Conservation (phyloP, 2,329 filamentous ascomycete genomes). For the Hypoxylon rubiginosum region DNA sequence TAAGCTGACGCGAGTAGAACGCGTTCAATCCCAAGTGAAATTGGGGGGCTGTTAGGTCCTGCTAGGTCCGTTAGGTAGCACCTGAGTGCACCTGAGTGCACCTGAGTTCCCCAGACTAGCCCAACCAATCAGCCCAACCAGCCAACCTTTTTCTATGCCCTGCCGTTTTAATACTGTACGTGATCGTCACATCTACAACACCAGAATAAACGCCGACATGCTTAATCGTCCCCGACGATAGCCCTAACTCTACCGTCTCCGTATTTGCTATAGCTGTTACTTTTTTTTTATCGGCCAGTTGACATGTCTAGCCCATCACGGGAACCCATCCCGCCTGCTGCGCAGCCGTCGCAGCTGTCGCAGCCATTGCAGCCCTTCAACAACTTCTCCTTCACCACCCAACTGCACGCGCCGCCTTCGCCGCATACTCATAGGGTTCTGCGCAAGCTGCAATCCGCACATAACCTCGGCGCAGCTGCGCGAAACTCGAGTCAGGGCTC, state of each 20-base stretch:
- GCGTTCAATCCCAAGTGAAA: conserved; percentile 20
- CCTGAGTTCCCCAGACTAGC: conserved; percentile 3
- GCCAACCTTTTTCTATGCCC: conserved; percentile 36
- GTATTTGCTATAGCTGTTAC: conserved; percentile 9
- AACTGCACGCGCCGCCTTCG: conserved; percentile 69
- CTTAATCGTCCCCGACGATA: conserved; percentile 26
- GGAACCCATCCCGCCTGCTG: conserved; percentile 46
- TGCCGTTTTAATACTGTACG: conserved; percentile 8
- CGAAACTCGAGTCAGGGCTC: conserved; percentile 65
- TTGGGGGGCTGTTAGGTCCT: conserved; percentile 9
- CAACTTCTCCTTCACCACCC: conserved; percentile 53
- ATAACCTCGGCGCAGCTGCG: conserved; percentile 69
- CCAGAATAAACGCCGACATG: conserved; percentile 18
- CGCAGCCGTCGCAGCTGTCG: conserved; percentile 22
- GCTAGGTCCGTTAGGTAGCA: neutral
- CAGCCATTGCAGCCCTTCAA: conserved; percentile 42
- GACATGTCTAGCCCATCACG: conserved; percentile 51
- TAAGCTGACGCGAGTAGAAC: conserved; percentile 25
- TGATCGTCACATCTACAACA: conserved; percentile 28
- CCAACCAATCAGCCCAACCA: conserved; percentile 8
- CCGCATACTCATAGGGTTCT: conserved; percentile 76
- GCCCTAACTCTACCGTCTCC: conserved; percentile 15
- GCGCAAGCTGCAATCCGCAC: conserved; percentile 81
- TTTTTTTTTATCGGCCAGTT: conserved; percentile 1
- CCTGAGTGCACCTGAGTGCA: neutral